Conservation (phyloP, 768 basidiomycete genomes). For the Suillus discolor region DNA sequence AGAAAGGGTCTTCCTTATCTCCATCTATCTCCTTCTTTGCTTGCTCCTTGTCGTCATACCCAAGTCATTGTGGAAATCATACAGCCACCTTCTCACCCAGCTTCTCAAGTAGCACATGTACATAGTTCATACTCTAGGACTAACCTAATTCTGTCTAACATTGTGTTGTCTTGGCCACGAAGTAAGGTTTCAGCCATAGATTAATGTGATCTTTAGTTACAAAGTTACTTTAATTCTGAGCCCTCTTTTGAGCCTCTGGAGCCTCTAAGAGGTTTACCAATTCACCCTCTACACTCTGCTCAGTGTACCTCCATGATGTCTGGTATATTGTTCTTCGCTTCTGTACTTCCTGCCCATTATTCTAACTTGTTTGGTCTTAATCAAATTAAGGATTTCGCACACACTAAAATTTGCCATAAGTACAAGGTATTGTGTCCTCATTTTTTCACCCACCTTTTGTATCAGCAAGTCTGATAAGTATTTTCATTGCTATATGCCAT, state of each 20-base stretch:
- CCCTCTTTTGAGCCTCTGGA: not conserved
- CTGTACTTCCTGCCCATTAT: too few species aligned
- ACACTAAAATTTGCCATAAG: not conserved
- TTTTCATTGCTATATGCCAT: not conserved
- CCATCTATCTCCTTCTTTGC: not conserved
- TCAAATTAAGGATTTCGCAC: not conserved
- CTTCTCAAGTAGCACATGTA: not conserved
- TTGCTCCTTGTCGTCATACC: not conserved
- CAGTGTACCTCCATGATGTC: not conserved
- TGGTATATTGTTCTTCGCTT: too few species aligned
- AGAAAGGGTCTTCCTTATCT: not conserved
- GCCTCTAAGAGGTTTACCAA: not conserved
- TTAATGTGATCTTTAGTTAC: too few species aligned
- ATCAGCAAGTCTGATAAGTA: not conserved
- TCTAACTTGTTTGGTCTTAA: not conserved
- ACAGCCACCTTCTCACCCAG: not conserved
- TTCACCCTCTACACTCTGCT: not conserved
- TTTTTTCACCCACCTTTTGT: not conserved
- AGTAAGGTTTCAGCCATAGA: not conserved
- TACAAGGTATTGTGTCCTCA: not conserved
- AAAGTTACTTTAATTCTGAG: not conserved
- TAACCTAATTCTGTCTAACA: constrained; percentile 1
- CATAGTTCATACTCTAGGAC: not conserved
- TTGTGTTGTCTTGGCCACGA: not conserved
- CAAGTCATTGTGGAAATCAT: not conserved